phyloP scores from a whole-genome alignment of 441 rosid species.

The Codiaeum variegatum region DNA sequence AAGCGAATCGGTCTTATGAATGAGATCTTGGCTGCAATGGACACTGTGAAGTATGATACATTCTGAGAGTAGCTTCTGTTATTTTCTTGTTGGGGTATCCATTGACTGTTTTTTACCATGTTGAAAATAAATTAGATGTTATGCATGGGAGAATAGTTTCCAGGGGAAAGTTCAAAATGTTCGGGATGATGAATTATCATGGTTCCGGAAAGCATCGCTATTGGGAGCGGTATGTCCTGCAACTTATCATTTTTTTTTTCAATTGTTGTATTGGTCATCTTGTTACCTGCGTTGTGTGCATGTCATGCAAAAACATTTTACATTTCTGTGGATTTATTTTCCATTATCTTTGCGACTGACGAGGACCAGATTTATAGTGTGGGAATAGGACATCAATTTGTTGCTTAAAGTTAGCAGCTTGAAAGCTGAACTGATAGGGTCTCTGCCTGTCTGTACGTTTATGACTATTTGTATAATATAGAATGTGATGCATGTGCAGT shows the following conservation, averaged over 20 bases:
- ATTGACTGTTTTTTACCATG: constrained; percentile 20
- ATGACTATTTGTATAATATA: not conserved
- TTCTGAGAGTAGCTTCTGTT: constrained; percentile 8
- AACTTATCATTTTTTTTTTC: not conserved
- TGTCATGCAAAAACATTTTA: not conserved
- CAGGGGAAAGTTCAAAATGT: constrained; percentile 80
- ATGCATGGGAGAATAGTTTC: constrained; percentile 99
- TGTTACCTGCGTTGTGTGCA: not conserved
- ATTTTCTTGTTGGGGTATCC: constrained; percentile 5
- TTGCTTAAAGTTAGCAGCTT: not conserved
- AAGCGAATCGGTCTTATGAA: constrained; percentile 98
- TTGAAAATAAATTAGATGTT: constrained; percentile 61
- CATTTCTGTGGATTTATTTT: not conserved
- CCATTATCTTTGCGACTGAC: not conserved
- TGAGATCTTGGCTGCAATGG: constrained; percentile 99
- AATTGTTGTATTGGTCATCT: constrained; percentile 6
- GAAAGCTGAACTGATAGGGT: not conserved
- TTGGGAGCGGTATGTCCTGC: constrained; percentile 74
- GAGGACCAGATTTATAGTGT: not conserved
- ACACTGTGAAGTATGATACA: constrained; percentile 83
- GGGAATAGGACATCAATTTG: not conserved
- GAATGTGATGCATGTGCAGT: not conserved
- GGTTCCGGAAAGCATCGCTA: constrained; percentile 91
- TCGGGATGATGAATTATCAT: constrained; percentile 81
- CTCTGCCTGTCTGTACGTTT: not conserved